A percentile compares a stretch with the other conserved stretches of the same genome.
These are phyloP conservation scores for Tricholoma flavovirens DNA, from an alignment of 768 basidiomycete genomes.

Conservation along the genomic window DNA sequence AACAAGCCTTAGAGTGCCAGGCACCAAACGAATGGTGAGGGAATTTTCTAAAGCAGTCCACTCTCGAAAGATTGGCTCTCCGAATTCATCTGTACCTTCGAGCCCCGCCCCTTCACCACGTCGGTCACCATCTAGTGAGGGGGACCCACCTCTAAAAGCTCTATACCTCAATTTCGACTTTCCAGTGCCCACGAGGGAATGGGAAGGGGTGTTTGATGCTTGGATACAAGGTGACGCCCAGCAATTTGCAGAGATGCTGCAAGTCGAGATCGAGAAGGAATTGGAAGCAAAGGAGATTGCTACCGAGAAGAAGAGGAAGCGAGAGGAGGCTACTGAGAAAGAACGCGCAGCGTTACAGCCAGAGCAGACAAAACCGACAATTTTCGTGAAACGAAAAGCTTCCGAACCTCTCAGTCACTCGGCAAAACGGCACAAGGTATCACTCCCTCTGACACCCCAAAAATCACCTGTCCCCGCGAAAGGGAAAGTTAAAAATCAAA, in stretches of 20 bases:
- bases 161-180: constrained; percentile 87
- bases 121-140: constrained; percentile 37
- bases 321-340: constrained; percentile 34
- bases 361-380: constrained; percentile 3
- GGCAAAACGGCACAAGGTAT: constrained; percentile 15
- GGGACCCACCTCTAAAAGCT: constrained; percentile 52
- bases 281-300: constrained; percentile 46
- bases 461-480: constrained; percentile 9
- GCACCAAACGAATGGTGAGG: constrained; percentile 86
- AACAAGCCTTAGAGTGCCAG: constrained; percentile 83
- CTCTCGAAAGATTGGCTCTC: constrained; percentile 36
- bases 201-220: constrained; percentile 86
- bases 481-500: neutral
- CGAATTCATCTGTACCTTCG: constrained; percentile 26
- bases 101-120: constrained; percentile 48
- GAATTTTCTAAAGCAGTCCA: constrained; percentile 80
- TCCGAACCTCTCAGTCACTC: constrained; percentile 4
- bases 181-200: constrained; percentile 77
- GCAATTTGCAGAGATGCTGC: constrained; percentile 58
- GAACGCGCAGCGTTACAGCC: neutral
- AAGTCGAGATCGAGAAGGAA: constrained; percentile 53
- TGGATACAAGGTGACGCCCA: constrained; percentile 91
- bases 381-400: constrained; percentile 10
- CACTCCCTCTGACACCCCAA: constrained; percentile 13
- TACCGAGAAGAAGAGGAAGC: constrained; percentile 49